Conservation (phyloP, 495 filamentous ascomycete species). For the Hypoxylon intermedium region DNA sequence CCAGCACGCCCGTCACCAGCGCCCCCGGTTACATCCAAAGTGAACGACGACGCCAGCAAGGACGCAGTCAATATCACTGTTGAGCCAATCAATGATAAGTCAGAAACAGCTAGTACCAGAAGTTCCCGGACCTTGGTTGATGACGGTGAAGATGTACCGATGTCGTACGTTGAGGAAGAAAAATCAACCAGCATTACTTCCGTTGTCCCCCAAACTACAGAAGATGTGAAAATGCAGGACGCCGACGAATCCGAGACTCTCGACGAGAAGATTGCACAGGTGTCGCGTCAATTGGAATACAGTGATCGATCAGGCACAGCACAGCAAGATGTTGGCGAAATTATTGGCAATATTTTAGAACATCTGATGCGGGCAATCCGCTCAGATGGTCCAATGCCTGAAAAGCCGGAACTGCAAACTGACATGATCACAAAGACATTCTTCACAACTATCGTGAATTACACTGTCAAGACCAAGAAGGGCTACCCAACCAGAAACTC, state of each 20-base stretch:
- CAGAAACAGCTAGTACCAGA: slow-evolving; percentile 45
- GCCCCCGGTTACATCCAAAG: slow-evolving; percentile 19
- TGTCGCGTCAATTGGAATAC: slow-evolving; percentile 48
- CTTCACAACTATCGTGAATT: slow-evolving; percentile 56
- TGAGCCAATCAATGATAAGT: slow-evolving; percentile 31
- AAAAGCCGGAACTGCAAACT: slow-evolving; percentile 66
- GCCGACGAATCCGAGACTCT: slow-evolving; percentile 38
- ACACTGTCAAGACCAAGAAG: slow-evolving; percentile 45
- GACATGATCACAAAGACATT: slow-evolving; percentile 76
- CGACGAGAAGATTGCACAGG: slow-evolving; percentile 50
- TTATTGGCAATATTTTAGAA: slow-evolving; percentile 88
- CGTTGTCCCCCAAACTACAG: neutral
- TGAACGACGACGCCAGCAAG: slow-evolving; percentile 2
- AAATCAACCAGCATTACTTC: slow-evolving; percentile 1
- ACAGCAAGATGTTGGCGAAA: slow-evolving; percentile 93
- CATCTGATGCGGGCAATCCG: slow-evolving; percentile 88
- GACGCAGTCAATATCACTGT: slow-evolving; percentile 32
- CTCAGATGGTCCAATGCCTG: slow-evolving; percentile 60
- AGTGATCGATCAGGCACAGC: slow-evolving; percentile 54
- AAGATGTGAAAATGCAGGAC: slow-evolving; percentile 35
- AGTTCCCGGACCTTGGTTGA: slow-evolving; percentile 57
- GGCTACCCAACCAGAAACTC: neutral
- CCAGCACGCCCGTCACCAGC: slow-evolving; percentile 44
- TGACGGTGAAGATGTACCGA: slow-evolving; percentile 39
- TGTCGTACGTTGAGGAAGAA: slow-evolving; percentile 13